Conservation (phyloP, 2,329 filamentous ascomycete species). For the Byssochlamys sp. region DNA sequence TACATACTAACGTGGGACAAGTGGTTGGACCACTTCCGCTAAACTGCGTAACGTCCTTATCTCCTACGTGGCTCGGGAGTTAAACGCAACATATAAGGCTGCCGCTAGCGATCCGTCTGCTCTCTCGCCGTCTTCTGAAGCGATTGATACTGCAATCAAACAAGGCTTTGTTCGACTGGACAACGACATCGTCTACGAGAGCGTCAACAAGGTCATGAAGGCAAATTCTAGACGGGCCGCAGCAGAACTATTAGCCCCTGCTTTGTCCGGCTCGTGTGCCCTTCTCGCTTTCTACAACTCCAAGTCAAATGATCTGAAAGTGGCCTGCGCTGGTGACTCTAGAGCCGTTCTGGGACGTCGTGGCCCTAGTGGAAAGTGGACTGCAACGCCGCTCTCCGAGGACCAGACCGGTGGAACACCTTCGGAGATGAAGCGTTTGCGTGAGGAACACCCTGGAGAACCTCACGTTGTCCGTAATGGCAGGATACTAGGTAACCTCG, state of each 20-base stretch:
- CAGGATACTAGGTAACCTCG: constrained; percentile 79
- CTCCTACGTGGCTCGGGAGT: constrained; percentile 80
- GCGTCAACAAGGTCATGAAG: constrained; percentile 81
- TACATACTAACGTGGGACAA: constrained; percentile 29
- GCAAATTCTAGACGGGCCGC: constrained; percentile 81
- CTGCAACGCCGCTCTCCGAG: constrained; percentile 74
- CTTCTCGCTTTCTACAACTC: constrained; percentile 94
- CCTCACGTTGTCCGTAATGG: constrained; percentile 79
- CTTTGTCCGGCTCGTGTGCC: constrained; percentile 92
- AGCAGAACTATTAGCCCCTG: constrained; percentile 82
- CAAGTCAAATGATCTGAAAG: constrained; percentile 72
- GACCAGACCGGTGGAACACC: constrained; percentile 89
- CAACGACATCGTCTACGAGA: constrained; percentile 87
- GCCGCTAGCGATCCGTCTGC: constrained; percentile 49
- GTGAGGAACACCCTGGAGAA: constrained; percentile 79
- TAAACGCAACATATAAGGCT: constrained; percentile 83
- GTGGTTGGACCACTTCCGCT: constrained; percentile 95
- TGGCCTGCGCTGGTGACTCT: constrained; percentile 94
- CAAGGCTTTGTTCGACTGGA: constrained; percentile 79
- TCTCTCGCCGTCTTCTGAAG: constrained; percentile 61
- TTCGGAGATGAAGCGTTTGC: constrained; percentile 72
- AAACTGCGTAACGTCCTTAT: constrained; percentile 89
- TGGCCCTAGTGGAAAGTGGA: constrained; percentile 75
- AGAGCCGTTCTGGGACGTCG: constrained; percentile 81
- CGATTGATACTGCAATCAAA: constrained; percentile 86